Percentiles rank a stretch among this genome's conserved stretches.
Evolutionary conservation across 345 rosid species (phyloP).

Genomic region (Dovyalis caffra): DNA sequence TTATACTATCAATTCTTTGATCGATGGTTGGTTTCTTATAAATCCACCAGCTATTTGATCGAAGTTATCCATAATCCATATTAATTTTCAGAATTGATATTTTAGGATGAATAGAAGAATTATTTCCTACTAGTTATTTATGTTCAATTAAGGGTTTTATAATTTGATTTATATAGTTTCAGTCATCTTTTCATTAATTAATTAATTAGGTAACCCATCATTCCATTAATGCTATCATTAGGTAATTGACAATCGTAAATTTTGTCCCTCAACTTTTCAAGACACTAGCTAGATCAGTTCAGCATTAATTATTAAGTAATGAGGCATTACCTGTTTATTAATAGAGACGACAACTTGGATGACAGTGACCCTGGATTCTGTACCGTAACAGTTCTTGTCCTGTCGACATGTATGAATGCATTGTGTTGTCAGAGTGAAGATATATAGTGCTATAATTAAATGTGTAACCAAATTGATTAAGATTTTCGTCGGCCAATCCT

Average conservation of each 20-base stretch:
- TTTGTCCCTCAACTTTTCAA: background rate
- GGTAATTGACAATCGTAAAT: background rate
- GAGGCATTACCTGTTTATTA: background rate
- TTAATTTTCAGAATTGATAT: too few relatives aligned
- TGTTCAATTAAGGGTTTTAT: background rate
- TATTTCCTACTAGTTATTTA: too few relatives aligned
- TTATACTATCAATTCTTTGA: too few relatives aligned
- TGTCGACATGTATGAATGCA: background rate
- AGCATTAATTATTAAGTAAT: too few relatives aligned
- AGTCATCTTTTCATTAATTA: slow-evolving; percentile 2
- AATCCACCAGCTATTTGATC: too few relatives aligned
- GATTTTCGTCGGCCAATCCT: background rate
- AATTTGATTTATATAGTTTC: background rate
- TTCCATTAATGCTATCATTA: slow-evolving; percentile 5
- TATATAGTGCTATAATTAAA: background rate
- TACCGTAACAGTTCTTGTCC: background rate
- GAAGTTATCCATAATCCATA: too few relatives aligned
- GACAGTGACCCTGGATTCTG: background rate
- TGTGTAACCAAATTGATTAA: background rate
- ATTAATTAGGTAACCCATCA: background rate
- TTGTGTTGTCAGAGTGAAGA: background rate
- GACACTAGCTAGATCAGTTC: background rate
- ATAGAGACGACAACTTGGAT: background rate
- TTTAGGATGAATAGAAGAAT: too few relatives aligned
- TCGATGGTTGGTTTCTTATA: too few relatives aligned